Conservation (phyloP, 371 early-diverging fungal species). For the Batkoa obscura region DNA sequence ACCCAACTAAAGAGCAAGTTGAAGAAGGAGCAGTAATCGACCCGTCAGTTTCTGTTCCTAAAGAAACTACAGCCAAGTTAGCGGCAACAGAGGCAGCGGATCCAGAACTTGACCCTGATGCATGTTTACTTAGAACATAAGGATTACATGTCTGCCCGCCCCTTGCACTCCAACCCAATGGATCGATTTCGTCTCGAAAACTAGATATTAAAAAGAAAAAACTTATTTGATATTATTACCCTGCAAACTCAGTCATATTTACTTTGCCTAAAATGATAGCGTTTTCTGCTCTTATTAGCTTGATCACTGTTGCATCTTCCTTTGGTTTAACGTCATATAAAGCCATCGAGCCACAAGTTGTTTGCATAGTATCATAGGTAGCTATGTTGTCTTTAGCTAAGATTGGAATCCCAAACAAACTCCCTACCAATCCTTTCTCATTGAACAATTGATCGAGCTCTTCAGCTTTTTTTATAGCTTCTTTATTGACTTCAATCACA, state of each 20-base stretch:
- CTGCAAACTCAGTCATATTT: constrained; percentile 87
- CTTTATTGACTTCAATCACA: constrained; percentile 8
- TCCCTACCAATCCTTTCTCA: neutral
- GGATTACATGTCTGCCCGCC: constrained; percentile 10
- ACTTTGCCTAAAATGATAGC: constrained; percentile 57
- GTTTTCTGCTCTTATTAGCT: constrained; percentile 39
- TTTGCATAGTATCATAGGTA: constrained; percentile 24
- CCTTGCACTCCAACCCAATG: constrained; percentile 8
- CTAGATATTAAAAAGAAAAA: constrained; percentile 1
- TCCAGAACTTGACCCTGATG: constrained; percentile 22
- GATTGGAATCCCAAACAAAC: constrained; percentile 33
- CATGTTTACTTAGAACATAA: constrained; percentile 4
- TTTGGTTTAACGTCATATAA: constrained; percentile 42
- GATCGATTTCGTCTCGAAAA: neutral
- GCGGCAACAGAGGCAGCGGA: constrained; percentile 80
- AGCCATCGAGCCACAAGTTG: constrained; percentile 28
- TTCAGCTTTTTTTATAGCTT: constrained; percentile 5
- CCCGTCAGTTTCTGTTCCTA: constrained; percentile 90
- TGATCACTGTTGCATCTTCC: constrained; percentile 53
- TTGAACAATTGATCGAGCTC: constrained; percentile 1
- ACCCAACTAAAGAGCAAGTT: constrained; percentile 78
- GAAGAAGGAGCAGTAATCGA: constrained; percentile 81
- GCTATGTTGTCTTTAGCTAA: constrained; percentile 59
- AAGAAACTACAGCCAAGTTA: constrained; percentile 40
- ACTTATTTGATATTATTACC: constrained; percentile 20